These are phyloP conservation scores for Phyllosticta citribraziliensis DNA, from an alignment of 2,329 filamentous ascomycete species.

Conservation along the genomic window DNA sequence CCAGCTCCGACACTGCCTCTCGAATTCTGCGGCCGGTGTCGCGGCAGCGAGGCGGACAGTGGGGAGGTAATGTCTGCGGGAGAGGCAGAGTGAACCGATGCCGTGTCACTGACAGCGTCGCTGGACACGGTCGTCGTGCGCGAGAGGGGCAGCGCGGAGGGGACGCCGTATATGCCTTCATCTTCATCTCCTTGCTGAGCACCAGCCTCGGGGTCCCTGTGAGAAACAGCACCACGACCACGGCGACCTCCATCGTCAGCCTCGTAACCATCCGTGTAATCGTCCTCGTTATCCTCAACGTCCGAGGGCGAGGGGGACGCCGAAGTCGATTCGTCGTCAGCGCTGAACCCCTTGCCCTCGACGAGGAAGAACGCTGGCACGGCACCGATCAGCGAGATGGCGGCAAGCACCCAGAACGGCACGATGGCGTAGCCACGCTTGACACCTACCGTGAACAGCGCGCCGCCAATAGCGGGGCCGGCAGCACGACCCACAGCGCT, in stretches of 20 bases:
- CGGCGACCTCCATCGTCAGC: slow-evolving; percentile 9
- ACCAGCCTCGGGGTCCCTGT: slow-evolving; percentile 17
- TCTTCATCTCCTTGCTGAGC: slow-evolving; percentile 19
- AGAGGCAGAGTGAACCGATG: neutral
- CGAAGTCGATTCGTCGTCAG: slow-evolving; percentile 25
- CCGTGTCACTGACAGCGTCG: slow-evolving; percentile 16
- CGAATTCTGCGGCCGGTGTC: slow-evolving; percentile 10
- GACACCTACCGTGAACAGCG: slow-evolving; percentile 66
- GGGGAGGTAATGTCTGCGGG: neutral
- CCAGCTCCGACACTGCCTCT: slow-evolving; percentile 14
- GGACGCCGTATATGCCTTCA: neutral
- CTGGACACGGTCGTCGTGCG: slow-evolving; percentile 22
- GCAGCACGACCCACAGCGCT: slow-evolving; percentile 69
- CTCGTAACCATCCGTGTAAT: neutral
- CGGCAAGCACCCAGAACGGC: slow-evolving; percentile 70
- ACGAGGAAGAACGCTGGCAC: slow-evolving; percentile 65
- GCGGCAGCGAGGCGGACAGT: neutral
- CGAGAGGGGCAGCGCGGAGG: slow-evolving; percentile 17
- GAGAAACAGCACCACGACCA: slow-evolving; percentile 16
- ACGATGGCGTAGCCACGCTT: slow-evolving; percentile 65
- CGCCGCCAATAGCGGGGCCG: slow-evolving; percentile 66
- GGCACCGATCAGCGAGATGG: slow-evolving; percentile 53
- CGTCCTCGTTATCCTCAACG: slow-evolving; percentile 20
- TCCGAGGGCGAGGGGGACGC: slow-evolving; percentile 16
- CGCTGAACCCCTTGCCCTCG: slow-evolving; percentile 59